phyloP scores from a whole-genome alignment of 2,329 filamentous ascomycete genomes.

The Alternaria sp. region DNA sequence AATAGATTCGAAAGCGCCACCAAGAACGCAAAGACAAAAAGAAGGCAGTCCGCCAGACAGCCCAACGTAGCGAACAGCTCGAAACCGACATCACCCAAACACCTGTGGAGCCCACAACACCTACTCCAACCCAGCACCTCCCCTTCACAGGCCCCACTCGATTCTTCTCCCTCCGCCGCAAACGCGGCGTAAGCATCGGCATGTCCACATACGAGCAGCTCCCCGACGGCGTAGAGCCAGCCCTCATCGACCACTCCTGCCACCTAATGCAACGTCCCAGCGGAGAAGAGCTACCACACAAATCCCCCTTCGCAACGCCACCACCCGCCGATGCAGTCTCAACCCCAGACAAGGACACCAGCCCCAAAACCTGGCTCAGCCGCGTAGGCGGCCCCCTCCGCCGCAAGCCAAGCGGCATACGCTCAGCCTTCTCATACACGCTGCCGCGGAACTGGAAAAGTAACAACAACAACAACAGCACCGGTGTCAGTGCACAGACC shows the following conservation, averaged over 20 bases:
- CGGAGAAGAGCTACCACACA: background rate
- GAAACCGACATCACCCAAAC: background rate
- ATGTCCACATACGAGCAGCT: background rate
- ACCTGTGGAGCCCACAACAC: background rate
- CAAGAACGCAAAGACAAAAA: background rate
- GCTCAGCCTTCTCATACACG: background rate
- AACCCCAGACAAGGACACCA: background rate
- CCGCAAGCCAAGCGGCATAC: background rate
- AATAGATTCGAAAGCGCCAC: background rate
- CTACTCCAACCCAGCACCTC: background rate
- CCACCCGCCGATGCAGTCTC: background rate
- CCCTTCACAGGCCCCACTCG: background rate
- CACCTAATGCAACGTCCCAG: background rate
- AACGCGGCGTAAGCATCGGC: background rate
- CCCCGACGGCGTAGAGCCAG: background rate
- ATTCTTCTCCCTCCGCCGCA: background rate
- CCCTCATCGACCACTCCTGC: background rate
- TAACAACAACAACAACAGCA: background rate
- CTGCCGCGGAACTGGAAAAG: background rate
- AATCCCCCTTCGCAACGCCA: background rate
- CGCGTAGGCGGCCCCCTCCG: background rate
- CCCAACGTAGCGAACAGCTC: background rate
- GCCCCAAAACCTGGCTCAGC: background rate
- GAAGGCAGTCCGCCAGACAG: background rate
- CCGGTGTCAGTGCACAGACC: background rate